A percentile compares a stretch with the other conserved stretches of the same genome.
Evolutionary conservation across 2,329 filamentous ascomycete genomes (phyloP).

Genomic region (Calonectria multiphialidica): DNA sequence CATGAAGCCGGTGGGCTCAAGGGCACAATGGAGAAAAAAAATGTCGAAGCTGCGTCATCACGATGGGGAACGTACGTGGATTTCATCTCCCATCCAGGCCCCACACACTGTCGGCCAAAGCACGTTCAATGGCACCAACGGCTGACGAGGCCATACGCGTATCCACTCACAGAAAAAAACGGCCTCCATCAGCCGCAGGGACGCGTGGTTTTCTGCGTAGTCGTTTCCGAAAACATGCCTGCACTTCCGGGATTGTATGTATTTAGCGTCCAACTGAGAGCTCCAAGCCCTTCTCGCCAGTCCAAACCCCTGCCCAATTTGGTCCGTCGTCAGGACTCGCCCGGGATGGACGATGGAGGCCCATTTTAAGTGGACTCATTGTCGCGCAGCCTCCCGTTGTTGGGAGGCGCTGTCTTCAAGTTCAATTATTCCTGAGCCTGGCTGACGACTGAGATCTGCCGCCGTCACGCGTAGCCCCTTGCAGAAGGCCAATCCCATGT

Average conservation of each 20-base stretch:
- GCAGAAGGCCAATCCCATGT: not conserved
- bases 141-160: conserved; percentile 9
- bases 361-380: conserved; percentile 3
- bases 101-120: not conserved
- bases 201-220: conserved; percentile 9
- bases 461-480: not conserved
- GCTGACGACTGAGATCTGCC: conserved; percentile 3
- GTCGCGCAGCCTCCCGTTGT: not conserved
- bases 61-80: not conserved
- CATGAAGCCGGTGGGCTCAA: not conserved
- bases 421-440: not conserved
- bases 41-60: not conserved
- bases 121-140: not conserved
- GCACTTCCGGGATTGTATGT: not conserved
- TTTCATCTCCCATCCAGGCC: not conserved
- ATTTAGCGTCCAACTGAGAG: not conserved
- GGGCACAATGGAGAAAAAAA: not conserved
- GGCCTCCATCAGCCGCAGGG: conserved; percentile 5
- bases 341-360: not conserved
- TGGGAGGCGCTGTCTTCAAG: not conserved
- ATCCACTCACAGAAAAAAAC: not conserved
- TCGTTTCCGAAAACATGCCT: conserved; percentile 2
- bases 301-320: not conserved
- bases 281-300: not conserved
- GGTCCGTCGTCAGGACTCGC: not conserved